These are phyloP conservation scores for Passiflora organensis DNA, from an alignment of 345 rosid genomes.

Conservation along the genomic window DNA sequence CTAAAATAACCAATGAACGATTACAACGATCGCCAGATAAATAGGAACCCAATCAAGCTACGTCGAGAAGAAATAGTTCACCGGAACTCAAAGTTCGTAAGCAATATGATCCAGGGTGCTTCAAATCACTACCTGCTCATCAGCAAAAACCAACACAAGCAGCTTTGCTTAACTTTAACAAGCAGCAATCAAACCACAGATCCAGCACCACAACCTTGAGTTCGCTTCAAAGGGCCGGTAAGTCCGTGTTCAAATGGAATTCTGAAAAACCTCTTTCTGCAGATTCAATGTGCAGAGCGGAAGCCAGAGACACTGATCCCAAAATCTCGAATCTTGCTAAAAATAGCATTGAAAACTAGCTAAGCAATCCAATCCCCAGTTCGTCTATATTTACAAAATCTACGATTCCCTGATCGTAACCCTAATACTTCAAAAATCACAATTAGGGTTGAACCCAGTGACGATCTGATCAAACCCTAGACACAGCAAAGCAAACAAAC, in stretches of 20 bases:
- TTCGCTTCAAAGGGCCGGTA: constrained; percentile 1
- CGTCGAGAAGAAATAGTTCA: background rate
- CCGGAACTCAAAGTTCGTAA: constrained; percentile 11
- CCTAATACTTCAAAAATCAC: constrained; percentile 30
- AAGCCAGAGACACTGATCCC: constrained; percentile 17
- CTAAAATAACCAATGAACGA: constrained; percentile 13
- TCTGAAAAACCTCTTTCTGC: constrained; percentile 14
- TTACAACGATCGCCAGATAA: constrained; percentile 10
- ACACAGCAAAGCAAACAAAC: constrained; percentile 10
- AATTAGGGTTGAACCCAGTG: constrained; percentile 36
- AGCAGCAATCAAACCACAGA: constrained; percentile 12
- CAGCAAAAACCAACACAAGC: constrained; percentile 23
- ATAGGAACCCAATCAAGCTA: constrained; percentile 6
- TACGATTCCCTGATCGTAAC: constrained; percentile 20
- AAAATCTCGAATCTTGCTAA: constrained; percentile 14
- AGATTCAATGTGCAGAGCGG: constrained; percentile 23
- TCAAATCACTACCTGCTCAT: constrained; percentile 23
- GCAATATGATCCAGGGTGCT: constrained; percentile 3
- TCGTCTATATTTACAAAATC: constrained; percentile 13
- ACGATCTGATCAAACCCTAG: constrained; percentile 48
- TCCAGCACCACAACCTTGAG: constrained; percentile 17
- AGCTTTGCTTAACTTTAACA: constrained; percentile 15
- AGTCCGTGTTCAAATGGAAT: background rate
- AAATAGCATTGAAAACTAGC: background rate
- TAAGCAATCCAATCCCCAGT: constrained; percentile 21